phyloP scores from a whole-genome alignment of 192 early-diverging fungal genomes.

The Haplosporangium gracile region DNA sequence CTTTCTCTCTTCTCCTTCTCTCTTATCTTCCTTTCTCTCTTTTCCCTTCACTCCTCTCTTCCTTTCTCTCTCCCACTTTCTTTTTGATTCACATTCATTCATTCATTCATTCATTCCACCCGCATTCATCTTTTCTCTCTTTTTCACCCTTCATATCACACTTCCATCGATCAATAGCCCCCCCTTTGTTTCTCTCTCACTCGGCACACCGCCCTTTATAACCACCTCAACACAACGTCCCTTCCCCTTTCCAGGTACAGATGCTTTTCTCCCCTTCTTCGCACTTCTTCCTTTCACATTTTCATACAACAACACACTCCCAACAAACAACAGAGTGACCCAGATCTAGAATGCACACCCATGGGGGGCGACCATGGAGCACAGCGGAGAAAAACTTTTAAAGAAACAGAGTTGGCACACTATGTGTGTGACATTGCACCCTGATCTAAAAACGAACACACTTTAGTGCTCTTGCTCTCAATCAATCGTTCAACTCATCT shows the following conservation, averaged over 20 bases:
- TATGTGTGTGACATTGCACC: background rate
- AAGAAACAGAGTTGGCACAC: background rate
- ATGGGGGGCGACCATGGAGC: background rate
- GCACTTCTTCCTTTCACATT: background rate
- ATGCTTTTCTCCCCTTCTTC: background rate
- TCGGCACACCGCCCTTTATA: background rate
- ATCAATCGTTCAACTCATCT: background rate
- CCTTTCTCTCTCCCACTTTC: background rate
- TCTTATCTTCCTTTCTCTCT: background rate
- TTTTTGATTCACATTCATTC: background rate
- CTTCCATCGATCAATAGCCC: background rate
- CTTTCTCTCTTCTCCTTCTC: background rate
- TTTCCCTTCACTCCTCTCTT: background rate
- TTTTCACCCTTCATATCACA: background rate
- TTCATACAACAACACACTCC: background rate
- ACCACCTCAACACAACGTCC: background rate
- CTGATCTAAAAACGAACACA: constrained; percentile 1
- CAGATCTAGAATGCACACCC: background rate
- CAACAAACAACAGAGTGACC: background rate
- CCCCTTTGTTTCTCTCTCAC: background rate
- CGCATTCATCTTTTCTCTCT: background rate
- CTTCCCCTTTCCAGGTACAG: background rate
- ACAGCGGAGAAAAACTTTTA: background rate
- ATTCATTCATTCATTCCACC: background rate
- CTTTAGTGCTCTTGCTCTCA: background rate